Evolutionary conservation across 2,329 filamentous ascomycete genomes (phyloP).

Genomic region (Verticillium nubilum): DNA sequence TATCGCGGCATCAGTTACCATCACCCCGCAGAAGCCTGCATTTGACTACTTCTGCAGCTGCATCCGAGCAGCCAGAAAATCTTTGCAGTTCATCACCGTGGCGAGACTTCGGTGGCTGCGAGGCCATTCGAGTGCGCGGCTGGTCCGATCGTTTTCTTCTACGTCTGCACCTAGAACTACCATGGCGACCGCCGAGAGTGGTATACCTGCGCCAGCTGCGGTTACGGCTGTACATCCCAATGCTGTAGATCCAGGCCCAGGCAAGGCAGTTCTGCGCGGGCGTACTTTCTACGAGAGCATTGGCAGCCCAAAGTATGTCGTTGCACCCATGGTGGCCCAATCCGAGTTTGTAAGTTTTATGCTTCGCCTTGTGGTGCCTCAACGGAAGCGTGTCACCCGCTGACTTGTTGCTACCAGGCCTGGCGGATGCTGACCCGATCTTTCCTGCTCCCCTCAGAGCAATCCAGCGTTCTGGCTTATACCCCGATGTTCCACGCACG

Average conservation of each 20-base stretch:
- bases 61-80: not conserved
- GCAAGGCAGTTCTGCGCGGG: conserved; percentile 62
- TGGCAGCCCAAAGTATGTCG: conserved; percentile 81
- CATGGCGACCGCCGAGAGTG: conserved; percentile 17
- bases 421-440: conserved; percentile 97
- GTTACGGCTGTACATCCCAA: conserved; percentile 16
- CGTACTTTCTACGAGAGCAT: conserved; percentile 93
- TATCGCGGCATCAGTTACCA: too few relatives aligned
- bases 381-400: not conserved
- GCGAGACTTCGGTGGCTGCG: conserved; percentile 6
- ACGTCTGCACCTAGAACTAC: not conserved
- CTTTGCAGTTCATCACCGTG: conserved; percentile 4
- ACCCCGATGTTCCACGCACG: conserved; percentile 96
- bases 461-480: conserved; percentile 71
- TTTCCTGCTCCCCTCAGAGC: conserved; percentile 66
- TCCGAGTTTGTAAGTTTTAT: conserved; percentile 78
- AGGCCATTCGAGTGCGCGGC: conserved; percentile 7
- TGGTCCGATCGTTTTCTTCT: conserved; percentile 8
- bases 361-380: not conserved
- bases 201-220: conserved; percentile 18
- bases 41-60: not conserved
- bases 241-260: conserved; percentile 1
- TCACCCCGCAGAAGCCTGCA: too few relatives aligned
- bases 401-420: conserved; percentile 49
- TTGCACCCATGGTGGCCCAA: conserved; percentile 98